phyloP scores from a whole-genome alignment of 768 basidiomycete species.

The Lactarius sp. region DNA sequence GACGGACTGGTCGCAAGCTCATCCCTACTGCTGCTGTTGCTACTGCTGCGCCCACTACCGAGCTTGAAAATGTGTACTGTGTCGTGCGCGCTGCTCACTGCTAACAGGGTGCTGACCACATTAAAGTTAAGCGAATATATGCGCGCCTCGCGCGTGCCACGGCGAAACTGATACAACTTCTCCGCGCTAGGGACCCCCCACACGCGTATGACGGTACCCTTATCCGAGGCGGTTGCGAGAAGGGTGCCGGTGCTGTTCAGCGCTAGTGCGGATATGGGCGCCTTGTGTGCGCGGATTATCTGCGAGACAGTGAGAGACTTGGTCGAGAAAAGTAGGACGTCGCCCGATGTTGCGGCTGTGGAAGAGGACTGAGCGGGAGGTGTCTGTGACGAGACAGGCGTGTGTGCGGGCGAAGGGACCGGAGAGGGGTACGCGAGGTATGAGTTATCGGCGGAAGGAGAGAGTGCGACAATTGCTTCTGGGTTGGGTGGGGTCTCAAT shows the following conservation, averaged over 20 bases:
- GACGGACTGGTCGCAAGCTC: slow-evolving; percentile 50
- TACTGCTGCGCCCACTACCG: slow-evolving; percentile 35
- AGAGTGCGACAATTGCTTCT: slow-evolving; percentile 91
- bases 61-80: slow-evolving; percentile 97
- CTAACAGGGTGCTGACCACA: slow-evolving; percentile 70
- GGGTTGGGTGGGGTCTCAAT: slow-evolving; percentile 97
- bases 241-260: slow-evolving; percentile 85
- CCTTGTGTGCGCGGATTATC: slow-evolving; percentile 95
- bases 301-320: slow-evolving; percentile 88
- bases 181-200: slow-evolving; percentile 89
- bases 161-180: slow-evolving; percentile 90
- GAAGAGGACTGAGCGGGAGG: slow-evolving; percentile 34
- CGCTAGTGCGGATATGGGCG: slow-evolving; percentile 81
- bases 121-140: slow-evolving; percentile 91
- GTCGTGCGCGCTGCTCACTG: slow-evolving; percentile 87
- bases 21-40: slow-evolving; percentile 25
- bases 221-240: slow-evolving; percentile 89
- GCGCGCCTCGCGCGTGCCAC: slow-evolving; percentile 80
- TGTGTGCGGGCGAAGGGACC: slow-evolving; percentile 73
- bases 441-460: slow-evolving; percentile 87
- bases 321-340: slow-evolving; percentile 93
- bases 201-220: slow-evolving; percentile 95
- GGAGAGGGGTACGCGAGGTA: slow-evolving; percentile 97
- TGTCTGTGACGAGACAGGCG: slow-evolving; percentile 37
- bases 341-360: slow-evolving; percentile 51